Percentiles rank a stretch among this genome's conserved stretches.
Conservation (phyloP, 75 land plant genomes). For the Sequoiadendron giganteum region DNA sequence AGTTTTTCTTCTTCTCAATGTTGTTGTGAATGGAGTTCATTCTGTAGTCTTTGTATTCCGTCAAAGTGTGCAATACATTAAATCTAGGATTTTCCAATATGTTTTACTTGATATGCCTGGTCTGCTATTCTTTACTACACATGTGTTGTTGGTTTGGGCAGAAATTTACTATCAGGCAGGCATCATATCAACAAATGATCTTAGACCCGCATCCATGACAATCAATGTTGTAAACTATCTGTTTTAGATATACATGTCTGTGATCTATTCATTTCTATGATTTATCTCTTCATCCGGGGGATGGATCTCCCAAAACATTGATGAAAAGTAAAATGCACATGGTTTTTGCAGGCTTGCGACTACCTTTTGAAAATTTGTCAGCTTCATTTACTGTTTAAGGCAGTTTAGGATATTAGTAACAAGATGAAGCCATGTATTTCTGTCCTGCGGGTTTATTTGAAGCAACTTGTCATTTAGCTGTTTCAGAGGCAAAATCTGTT, state of each 20-base stretch:
- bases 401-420: no score
- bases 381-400: no score
- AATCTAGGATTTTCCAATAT: constrained; percentile 72
- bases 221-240: constrained; percentile 61
- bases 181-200: constrained; percentile 65
- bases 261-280: no score
- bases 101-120: constrained; percentile 72
- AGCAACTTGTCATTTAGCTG: no score
- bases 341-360: no score
- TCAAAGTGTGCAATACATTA: constrained; percentile 41
- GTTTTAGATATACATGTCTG: constrained; percentile 48
- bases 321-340: no score
- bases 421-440: no score
- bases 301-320: no score
- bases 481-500: no score
- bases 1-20: constrained; percentile 90
- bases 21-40: constrained; percentile 80
- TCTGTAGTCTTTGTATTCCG: constrained; percentile 64
- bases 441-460: no score
- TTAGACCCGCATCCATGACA: constrained; percentile 54
- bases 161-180: constrained; percentile 87
- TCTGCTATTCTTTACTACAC: constrained; percentile 75
- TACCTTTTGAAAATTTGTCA: no score
- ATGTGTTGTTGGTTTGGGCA: constrained; percentile 82
- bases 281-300: no score